phyloP scores from a whole-genome alignment of 176 grass and related monocot species.

The Carex parvula region DNA sequence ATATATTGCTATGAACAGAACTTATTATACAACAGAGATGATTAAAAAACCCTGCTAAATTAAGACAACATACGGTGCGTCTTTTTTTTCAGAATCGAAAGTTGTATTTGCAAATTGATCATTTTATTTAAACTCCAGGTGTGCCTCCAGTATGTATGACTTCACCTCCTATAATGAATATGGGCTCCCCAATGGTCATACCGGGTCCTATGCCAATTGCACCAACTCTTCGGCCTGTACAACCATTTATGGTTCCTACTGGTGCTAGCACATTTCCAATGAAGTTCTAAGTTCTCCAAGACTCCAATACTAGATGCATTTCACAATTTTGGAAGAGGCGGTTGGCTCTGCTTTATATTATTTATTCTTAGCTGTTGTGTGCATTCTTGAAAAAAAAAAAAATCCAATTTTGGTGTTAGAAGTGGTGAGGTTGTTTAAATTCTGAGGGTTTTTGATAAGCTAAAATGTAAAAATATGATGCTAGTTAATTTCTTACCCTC shows the following conservation, averaged over 20 bases:
- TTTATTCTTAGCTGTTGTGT: constrained; percentile 12
- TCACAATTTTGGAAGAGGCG: constrained; percentile 13
- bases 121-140: constrained; percentile 17
- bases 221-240: constrained; percentile 1
- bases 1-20: neutral
- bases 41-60: neutral
- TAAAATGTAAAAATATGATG: constrained; percentile 14
- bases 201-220: constrained; percentile 19
- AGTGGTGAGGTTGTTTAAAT: constrained; percentile 8
- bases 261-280: neutral
- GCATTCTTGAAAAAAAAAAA: constrained; percentile 3
- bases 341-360: constrained; percentile 2
- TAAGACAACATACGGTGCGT: neutral
- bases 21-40: neutral
- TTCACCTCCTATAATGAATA: neutral
- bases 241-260: constrained; percentile 20
- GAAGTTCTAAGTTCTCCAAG: constrained; percentile 13
- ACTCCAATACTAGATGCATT: constrained; percentile 10
- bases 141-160: constrained; percentile 20
- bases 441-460: constrained; percentile 10
- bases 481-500: constrained; percentile 13
- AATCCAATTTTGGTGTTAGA: constrained; percentile 16
- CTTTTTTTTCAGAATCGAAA: neutral
- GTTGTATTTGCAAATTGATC: constrained; percentile 1
- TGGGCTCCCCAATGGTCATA: neutral